A percentile compares a stretch with the other conserved stretches of the same genome.
phyloP scores from a whole-genome alignment of 176 grass and related monocot genomes.

The Rhipidocladum racemiflorum region DNA sequence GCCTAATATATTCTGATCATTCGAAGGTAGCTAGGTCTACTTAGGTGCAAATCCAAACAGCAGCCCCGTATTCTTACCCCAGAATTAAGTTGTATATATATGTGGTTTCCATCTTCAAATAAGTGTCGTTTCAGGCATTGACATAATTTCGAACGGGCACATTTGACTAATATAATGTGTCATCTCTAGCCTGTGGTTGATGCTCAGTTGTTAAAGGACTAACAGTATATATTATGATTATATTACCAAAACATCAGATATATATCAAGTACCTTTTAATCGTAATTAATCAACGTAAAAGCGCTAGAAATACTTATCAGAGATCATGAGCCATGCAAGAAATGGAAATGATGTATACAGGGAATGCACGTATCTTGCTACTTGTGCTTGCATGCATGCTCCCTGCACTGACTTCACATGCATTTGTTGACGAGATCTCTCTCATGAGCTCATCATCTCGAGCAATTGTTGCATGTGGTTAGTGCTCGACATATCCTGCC shows the following conservation, averaged over 20 bases:
- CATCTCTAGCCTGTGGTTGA: not conserved
- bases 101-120: not conserved
- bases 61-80: not conserved
- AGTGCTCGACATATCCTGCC: slow-evolving; percentile 8
- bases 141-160: not conserved
- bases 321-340: not conserved
- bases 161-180: not conserved
- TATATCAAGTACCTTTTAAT: not conserved
- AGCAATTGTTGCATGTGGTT: slow-evolving; percentile 6
- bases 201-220: not conserved
- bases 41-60: not conserved
- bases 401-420: not conserved
- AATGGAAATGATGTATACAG: too few species aligned
- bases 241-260: not conserved
- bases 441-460: not conserved
- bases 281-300: not conserved
- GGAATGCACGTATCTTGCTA: too few species aligned
- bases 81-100: not conserved
- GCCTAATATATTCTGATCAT: not conserved
- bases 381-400: slow-evolving; percentile 3
- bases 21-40: not conserved
- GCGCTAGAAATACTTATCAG: not conserved
- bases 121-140: not conserved
- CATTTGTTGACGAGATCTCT: slow-evolving; percentile 14
- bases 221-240: not conserved